Evolutionary conservation across 75 land plant species (phyloP).

Genomic region (Cryptomeria japonica): DNA sequence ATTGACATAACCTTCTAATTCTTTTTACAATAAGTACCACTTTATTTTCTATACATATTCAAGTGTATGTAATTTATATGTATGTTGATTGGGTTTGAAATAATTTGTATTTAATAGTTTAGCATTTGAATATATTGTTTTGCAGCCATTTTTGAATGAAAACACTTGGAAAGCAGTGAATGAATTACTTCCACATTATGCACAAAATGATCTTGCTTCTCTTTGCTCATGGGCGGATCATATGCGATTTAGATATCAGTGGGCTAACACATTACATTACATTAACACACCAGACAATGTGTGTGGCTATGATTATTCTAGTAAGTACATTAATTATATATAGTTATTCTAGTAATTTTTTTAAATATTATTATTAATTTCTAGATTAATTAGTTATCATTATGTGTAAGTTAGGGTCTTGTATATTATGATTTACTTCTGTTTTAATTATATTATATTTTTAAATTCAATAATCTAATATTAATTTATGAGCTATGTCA

Average conservation of each 20-base stretch:
- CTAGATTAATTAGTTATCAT: too few relatives aligned
- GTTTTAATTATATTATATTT: too few relatives aligned
- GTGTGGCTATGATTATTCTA: background rate
- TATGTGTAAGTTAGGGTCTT: too few relatives aligned
- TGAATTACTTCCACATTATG: slow-evolving; percentile 40
- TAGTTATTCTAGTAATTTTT: background rate
- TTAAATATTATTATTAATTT: too few relatives aligned
- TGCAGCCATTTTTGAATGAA: slow-evolving; percentile 30
- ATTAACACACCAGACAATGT: background rate
- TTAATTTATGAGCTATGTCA: too few relatives aligned
- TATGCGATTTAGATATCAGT: slow-evolving; percentile 30
- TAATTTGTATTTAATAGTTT: background rate
- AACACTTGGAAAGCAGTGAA: slow-evolving; percentile 29
- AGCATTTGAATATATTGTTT: background rate
- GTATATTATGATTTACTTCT: too few relatives aligned
- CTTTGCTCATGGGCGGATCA: slow-evolving; percentile 69
- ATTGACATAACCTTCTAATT: too few relatives aligned
- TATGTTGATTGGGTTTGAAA: background rate
- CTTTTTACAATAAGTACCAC: too few relatives aligned
- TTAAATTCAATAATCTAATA: too few relatives aligned
- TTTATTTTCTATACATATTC: too few relatives aligned
- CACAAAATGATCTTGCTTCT: slow-evolving; percentile 38
- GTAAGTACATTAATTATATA: background rate
- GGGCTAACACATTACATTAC: slow-evolving; percentile 32
- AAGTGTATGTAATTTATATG: too few relatives aligned